phyloP scores from a whole-genome alignment of 1,139 yeast species.

The Tardiomyces depauwii region DNA sequence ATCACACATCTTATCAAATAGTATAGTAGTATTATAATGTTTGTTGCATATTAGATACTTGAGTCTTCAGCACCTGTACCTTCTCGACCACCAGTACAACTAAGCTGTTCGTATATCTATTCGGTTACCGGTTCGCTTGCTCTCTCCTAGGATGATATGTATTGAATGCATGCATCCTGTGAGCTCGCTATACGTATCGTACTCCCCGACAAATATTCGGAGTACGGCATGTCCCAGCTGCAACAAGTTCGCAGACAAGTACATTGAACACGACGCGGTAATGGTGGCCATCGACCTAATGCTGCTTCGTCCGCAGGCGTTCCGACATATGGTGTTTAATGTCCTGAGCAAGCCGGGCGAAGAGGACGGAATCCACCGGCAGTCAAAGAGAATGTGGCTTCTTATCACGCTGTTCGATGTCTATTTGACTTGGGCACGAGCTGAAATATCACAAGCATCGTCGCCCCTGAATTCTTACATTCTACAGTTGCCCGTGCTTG shows the following conservation, averaged over 20 bases:
- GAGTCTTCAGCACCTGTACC: too few relatives aligned
- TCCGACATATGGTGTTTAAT: slow-evolving; percentile 79
- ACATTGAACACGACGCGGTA: slow-evolving; percentile 83
- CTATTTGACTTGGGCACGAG: slow-evolving; percentile 84
- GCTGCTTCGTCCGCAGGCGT: slow-evolving; percentile 79
- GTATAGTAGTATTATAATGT: too few relatives aligned
- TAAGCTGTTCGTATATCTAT: too few relatives aligned
- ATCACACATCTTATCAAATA: too few relatives aligned
- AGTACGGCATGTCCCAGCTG: slow-evolving; percentile 71
- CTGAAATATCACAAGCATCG: slow-evolving; percentile 40
- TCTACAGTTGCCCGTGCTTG: slow-evolving; percentile 34
- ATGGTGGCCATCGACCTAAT: slow-evolving; percentile 73
- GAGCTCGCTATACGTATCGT: slow-evolving; percentile 53
- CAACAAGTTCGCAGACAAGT: slow-evolving; percentile 70
- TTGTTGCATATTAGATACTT: too few relatives aligned
- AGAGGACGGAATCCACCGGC: slow-evolving; percentile 2
- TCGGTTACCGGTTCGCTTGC: too few relatives aligned
- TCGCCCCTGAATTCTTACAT: slow-evolving; percentile 18
- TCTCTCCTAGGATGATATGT: slow-evolving; percentile 75
- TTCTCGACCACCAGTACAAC: too few relatives aligned
- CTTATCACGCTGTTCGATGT: slow-evolving; percentile 78
- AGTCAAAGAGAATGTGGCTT: slow-evolving; percentile 41
- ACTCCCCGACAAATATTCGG: slow-evolving; percentile 69
- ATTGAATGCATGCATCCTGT: slow-evolving; percentile 72
- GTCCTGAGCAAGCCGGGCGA: slow-evolving; percentile 29